Conservation (phyloP, 257 asterid genomes). For the Penstemon newberryi region DNA sequence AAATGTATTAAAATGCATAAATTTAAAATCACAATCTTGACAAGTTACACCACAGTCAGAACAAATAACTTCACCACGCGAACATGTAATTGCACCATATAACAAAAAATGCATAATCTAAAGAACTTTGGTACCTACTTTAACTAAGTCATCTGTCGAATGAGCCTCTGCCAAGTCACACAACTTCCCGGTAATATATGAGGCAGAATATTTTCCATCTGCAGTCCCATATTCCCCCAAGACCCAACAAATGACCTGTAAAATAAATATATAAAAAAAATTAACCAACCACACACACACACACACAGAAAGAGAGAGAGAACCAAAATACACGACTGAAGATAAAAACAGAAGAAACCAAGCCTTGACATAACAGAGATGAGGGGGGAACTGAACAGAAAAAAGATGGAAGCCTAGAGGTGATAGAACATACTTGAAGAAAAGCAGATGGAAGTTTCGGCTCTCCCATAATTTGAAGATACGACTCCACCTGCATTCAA, state of each 20-base stretch:
- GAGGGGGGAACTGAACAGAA: background rate
- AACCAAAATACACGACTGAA: background rate
- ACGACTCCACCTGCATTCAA: slow-evolving; percentile 88
- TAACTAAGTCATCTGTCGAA: slow-evolving; percentile 85
- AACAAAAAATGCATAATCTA: slow-evolving; percentile 6
- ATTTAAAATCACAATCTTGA: slow-evolving; percentile 8
- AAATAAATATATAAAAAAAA: slow-evolving; percentile 8
- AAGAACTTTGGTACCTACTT: slow-evolving; percentile 48
- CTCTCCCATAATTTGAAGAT: slow-evolving; percentile 81
- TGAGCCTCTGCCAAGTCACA: slow-evolving; percentile 95
- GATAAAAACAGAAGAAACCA: slow-evolving; percentile 8
- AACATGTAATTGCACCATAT: slow-evolving; percentile 17
- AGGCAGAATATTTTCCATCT: slow-evolving; percentile 87
- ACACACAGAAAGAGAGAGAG: background rate
- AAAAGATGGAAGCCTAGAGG: slow-evolving; percentile 23
- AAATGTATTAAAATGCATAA: slow-evolving; percentile 16
- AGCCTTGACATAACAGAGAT: slow-evolving; percentile 20
- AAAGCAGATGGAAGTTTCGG: slow-evolving; percentile 94
- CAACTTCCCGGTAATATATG: slow-evolving; percentile 88
- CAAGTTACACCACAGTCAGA: background rate
- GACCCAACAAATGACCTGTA: slow-evolving; percentile 97
- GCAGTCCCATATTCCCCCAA: slow-evolving; percentile 97
- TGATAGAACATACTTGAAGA: slow-evolving; percentile 67
- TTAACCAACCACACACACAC: slow-evolving; percentile 18
- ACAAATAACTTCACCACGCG: slow-evolving; percentile 2